A percentile compares a stretch with the other conserved stretches of the same genome.
These are phyloP conservation scores for Ophiostoma montium DNA, from an alignment of 2,329 filamentous ascomycete genomes.

Conservation along the genomic window DNA sequence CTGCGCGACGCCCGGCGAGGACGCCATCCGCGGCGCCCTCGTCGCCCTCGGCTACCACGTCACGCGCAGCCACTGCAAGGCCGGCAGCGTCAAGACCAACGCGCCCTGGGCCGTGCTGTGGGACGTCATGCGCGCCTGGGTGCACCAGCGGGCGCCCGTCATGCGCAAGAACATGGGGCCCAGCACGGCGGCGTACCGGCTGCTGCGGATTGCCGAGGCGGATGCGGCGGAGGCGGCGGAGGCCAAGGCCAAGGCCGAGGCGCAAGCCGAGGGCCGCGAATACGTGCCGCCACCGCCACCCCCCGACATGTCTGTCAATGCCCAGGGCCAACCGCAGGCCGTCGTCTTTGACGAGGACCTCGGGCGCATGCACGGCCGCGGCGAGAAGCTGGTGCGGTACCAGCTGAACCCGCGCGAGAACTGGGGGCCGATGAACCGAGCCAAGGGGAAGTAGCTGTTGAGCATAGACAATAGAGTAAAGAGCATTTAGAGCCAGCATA, in stretches of 20 bases:
- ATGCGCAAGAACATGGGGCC: constrained; percentile 54
- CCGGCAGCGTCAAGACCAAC: constrained; percentile 85
- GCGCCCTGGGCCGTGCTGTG: constrained; percentile 83
- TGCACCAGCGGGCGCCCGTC: constrained; percentile 63
- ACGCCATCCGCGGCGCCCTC: constrained; percentile 68
- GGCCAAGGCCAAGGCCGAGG: neutral
- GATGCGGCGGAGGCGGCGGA: neutral
- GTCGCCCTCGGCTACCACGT: constrained; percentile 67
- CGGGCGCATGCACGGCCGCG: constrained; percentile 50
- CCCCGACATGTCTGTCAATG: constrained; percentile 11
- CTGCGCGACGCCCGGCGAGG: constrained; percentile 65
- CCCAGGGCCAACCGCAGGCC: constrained; percentile 23
- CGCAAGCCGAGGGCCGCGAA: constrained; percentile 8
- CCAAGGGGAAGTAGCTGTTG: constrained; percentile 40
- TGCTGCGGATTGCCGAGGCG: constrained; percentile 37
- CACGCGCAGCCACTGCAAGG: constrained; percentile 75
- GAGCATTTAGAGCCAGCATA: no score
- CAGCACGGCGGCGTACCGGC: constrained; percentile 55
- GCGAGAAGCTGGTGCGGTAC: constrained; percentile 65
- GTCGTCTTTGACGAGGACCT: constrained; percentile 63
- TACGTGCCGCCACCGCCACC: constrained; percentile 7
- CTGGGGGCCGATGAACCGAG: constrained; percentile 72
- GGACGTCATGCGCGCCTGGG: constrained; percentile 90
- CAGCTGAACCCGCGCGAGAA: constrained; percentile 82
- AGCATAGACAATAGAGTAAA: no score